These are phyloP conservation scores for Pseudevernia furfuracea DNA, from an alignment of 495 filamentous ascomycete species.

Conservation along the genomic window DNA sequence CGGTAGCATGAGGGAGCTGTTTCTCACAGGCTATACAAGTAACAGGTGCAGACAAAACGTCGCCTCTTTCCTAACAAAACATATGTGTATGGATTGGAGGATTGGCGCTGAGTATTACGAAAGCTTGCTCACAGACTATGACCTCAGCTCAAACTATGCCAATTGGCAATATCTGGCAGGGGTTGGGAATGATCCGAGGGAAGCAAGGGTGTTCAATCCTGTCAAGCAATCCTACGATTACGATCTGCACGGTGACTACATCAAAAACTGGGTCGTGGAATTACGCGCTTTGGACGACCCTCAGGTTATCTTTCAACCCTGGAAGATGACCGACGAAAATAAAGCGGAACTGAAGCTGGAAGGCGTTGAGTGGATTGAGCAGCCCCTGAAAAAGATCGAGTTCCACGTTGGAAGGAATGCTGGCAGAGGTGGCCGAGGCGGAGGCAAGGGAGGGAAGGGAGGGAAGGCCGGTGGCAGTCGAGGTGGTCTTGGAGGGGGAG, in stretches of 20 bases:
- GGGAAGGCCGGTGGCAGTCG: constrained; percentile 22
- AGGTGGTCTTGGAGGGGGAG: constrained; percentile 23
- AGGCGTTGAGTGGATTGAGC: constrained; percentile 46
- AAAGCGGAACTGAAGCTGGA: constrained; percentile 44
- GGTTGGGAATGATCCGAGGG: constrained; percentile 65
- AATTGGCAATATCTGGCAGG: constrained; percentile 73
- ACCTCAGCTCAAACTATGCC: constrained; percentile 63
- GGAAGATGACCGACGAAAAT: constrained; percentile 46
- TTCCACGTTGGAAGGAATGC: constrained; percentile 42
- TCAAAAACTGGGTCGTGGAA: constrained; percentile 60
- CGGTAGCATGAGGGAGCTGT: constrained; percentile 58
- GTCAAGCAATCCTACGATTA: constrained; percentile 52
- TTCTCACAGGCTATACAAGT: constrained; percentile 63
- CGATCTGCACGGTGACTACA: constrained; percentile 56
- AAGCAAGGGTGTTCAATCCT: constrained; percentile 62
- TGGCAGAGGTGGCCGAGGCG: constrained; percentile 25
- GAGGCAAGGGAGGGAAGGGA: constrained; percentile 25
- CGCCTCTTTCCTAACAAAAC: constrained; percentile 61
- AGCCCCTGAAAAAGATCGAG: constrained; percentile 49
- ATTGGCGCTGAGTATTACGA: constrained; percentile 76
- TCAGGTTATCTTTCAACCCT: constrained; percentile 56
- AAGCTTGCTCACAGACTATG: constrained; percentile 60
- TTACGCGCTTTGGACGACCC: constrained; percentile 43
- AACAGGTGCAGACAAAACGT: constrained; percentile 67
- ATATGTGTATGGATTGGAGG: constrained; percentile 67